Evolutionary conservation across 164 flowering plant species (phyloP).

Genomic region (Liquidambar formosana): DNA sequence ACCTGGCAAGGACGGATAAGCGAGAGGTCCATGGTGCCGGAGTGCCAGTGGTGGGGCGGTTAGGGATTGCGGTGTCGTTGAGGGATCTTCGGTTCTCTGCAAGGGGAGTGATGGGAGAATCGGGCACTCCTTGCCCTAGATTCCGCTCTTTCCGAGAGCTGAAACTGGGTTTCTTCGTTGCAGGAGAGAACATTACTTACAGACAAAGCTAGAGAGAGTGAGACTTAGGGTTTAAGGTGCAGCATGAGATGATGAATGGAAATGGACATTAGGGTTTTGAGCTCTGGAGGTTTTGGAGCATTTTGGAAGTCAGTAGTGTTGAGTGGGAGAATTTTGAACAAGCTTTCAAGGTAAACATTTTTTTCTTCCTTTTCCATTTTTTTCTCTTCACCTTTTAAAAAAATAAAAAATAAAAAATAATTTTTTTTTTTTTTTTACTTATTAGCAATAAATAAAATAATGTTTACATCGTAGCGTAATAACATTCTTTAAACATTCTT

Average conservation of each 20-base stretch:
- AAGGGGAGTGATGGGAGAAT: slow-evolving; percentile 53
- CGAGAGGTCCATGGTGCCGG: slow-evolving; percentile 97
- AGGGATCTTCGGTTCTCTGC: slow-evolving; percentile 22
- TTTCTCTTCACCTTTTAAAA: no score
- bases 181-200: slow-evolving; percentile 68
- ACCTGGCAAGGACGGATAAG: slow-evolving; percentile 84
- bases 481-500: no score
- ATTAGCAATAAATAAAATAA: no score
- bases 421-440: no score
- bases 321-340: no score
- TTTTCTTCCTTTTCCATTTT: no score
- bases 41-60: slow-evolving; percentile 80
- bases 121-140: slow-evolving; percentile 16
- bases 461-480: no score
- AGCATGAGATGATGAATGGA: background rate
- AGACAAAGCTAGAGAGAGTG: slow-evolving; percentile 7
- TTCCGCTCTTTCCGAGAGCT: slow-evolving; percentile 36
- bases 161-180: slow-evolving; percentile 44
- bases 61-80: slow-evolving; percentile 34
- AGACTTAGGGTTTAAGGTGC: background rate
- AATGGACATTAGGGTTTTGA: background rate
- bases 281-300: background rate
- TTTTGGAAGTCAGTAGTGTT: no score
- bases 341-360: no score
- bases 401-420: no score